These are phyloP conservation scores for Insectozyma bohioensis DNA, from an alignment of 1,139 yeast species.

Conservation along the genomic window DNA sequence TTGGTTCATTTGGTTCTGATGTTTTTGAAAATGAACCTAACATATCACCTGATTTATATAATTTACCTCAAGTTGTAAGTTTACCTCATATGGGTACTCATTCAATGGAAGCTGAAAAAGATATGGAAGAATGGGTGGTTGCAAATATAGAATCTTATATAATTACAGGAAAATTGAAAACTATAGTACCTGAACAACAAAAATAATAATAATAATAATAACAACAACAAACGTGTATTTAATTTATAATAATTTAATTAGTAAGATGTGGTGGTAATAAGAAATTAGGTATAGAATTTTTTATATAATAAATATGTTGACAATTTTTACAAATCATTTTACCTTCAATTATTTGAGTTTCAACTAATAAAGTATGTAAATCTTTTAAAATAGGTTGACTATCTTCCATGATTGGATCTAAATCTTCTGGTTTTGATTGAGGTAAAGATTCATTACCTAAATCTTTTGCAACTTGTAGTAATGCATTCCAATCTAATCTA, in stretches of 20 bases:
- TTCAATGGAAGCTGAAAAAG: slow-evolving; percentile 54
- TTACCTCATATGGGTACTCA: slow-evolving; percentile 87
- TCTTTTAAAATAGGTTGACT: slow-evolving; percentile 65
- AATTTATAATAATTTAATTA: too few species aligned
- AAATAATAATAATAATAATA: too few species aligned
- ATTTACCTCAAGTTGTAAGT: slow-evolving; percentile 59
- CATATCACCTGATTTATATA: slow-evolving; percentile 56
- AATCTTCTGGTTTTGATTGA: slow-evolving; percentile 59
- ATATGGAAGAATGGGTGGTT: slow-evolving; percentile 58
- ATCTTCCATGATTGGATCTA: slow-evolving; percentile 56
- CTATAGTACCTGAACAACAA: slow-evolving; percentile 73
- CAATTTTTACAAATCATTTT: slow-evolving; percentile 87
- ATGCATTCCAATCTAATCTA: slow-evolving; percentile 86
- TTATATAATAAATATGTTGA: slow-evolving; percentile 82
- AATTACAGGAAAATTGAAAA: slow-evolving; percentile 58
- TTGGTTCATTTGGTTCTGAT: slow-evolving; percentile 76
- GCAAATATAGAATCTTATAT: slow-evolving; percentile 45
- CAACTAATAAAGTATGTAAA: slow-evolving; percentile 74
- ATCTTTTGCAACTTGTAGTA: slow-evolving; percentile 72
- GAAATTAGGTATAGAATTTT: slow-evolving; percentile 92
- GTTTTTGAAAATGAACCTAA: slow-evolving; percentile 85
- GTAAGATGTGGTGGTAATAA: slow-evolving; percentile 85
- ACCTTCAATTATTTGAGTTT: slow-evolving; percentile 85
- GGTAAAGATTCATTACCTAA: slow-evolving; percentile 72
- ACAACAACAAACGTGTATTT: slow-evolving; percentile 32